Evolutionary conservation across 306 rosid genomes (phyloP), one percentile per base, ranked within the genome.

Genomic region (Calophaca sinica): DNA sequence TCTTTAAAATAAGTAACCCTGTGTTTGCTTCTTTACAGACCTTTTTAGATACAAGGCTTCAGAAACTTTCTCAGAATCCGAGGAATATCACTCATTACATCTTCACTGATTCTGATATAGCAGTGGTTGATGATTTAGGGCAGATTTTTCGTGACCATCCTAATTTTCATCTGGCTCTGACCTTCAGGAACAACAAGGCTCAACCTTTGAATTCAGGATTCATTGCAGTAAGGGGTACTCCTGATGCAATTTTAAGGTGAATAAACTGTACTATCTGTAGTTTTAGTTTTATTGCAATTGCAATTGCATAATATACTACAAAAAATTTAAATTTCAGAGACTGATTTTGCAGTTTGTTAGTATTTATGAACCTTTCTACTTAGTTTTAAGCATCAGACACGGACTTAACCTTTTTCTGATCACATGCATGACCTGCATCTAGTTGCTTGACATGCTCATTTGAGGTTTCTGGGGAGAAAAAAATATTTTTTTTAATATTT

Each of bases 121-220:
- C 93, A 3, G 96, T 92, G 73, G 96, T 90, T 73, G 88, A 86
- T 77, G 86, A 94, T 87, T 74, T 94, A 51, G 92, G 92, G 78
- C 81, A 87, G 50, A 77, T 94, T 38, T 90, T 94, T 53, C 82
- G 0, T 26, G 87, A 90, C 6, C 76, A 86, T 75, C 89, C 89
- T n/a, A 74, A 90, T 76, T 91, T 90, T 79, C 87, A 94, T 76
- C 62, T 91, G 77, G 96, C 96, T 52, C 87, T 94, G 63, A 94
- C 98, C 59, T 94, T 91, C 72, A 85, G 97, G 81, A 94, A 94
- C 86, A 92, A 94, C 81, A 94, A 86, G 65, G 96, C 78, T 59
- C 98, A 94, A 64, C 98, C 98, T 70, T 69, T 94, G 70, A 94
- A 94, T 87, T 94, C 97, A 12, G 97, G 98, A 69, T 94, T 91